Evolutionary conservation across 768 basidiomycete species (phyloP).

Genomic region (Cyathus striatus): DNA sequence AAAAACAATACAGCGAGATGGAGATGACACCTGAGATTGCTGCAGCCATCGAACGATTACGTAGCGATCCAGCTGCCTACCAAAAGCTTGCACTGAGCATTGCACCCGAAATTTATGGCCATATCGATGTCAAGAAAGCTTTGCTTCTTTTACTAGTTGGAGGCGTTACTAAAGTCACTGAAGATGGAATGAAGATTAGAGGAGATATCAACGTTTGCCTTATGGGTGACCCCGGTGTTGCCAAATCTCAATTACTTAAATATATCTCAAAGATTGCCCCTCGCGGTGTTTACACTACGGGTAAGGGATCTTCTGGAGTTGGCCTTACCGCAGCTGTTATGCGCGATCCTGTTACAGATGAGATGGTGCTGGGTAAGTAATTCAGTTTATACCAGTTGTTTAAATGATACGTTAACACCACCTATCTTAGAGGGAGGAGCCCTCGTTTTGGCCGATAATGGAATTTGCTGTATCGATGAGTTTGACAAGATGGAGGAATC

Average conservation of each 20-base stretch:
- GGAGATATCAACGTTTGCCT: constrained; percentile 97
- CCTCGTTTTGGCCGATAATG: constrained; percentile 97
- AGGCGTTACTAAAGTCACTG: constrained; percentile 91
- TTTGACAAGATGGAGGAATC: constrained; percentile 99
- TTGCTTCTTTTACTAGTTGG: constrained; percentile 88
- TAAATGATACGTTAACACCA: neutral
- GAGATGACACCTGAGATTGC: constrained; percentile 85
- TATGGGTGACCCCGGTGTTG: constrained; percentile 99
- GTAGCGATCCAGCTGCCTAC: constrained; percentile 77
- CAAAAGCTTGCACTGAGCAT: constrained; percentile 87
- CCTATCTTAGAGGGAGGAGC: constrained; percentile 86
- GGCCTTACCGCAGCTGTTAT: constrained; percentile 99
- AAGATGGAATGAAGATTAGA: constrained; percentile 98
- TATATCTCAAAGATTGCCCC: constrained; percentile 99
- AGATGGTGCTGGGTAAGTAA: constrained; percentile 94
- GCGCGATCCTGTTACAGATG: constrained; percentile 98
- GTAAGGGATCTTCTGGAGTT: constrained; percentile 97
- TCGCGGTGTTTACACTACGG: constrained; percentile 96
- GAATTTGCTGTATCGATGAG: constrained; percentile 99
- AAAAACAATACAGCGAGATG: constrained; percentile 97
- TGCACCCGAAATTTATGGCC: constrained; percentile 98
- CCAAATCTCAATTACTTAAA: constrained; percentile 94
- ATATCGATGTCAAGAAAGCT: constrained; percentile 96
- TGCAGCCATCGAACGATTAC: constrained; percentile 60
- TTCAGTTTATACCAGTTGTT: neutral